Percentiles rank a stretch among this genome's conserved stretches.
Evolutionary conservation across 108 stramenopile genomes (phyloP).

Genomic region (Fragilaria crotonensis): DNA sequence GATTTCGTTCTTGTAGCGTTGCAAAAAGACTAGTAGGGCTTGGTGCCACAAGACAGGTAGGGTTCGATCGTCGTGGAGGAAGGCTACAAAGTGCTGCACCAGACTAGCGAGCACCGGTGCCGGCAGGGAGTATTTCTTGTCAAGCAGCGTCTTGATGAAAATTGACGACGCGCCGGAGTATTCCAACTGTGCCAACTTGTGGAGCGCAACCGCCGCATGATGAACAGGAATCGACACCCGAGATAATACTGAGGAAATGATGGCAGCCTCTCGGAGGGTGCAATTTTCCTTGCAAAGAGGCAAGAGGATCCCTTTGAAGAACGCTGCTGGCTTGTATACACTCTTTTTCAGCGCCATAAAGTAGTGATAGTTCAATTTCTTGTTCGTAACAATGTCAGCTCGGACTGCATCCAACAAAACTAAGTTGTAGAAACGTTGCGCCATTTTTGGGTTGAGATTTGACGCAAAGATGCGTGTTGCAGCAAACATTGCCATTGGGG

Average conservation of each 20-base stretch:
- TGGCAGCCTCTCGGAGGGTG: conserved; percentile 94
- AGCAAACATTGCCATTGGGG: conserved; percentile 93
- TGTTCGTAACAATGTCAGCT: conserved; percentile 85
- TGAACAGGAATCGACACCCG: conserved; percentile 92
- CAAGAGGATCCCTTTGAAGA: conserved; percentile 97
- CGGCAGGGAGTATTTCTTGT: conserved; percentile 98
- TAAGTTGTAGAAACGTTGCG: conserved; percentile 96
- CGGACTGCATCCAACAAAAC: conserved; percentile 92
- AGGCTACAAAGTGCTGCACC: conserved; percentile 87
- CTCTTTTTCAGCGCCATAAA: conserved; percentile 91
- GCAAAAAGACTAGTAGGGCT: conserved; percentile 85
- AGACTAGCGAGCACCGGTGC: conserved; percentile 85
- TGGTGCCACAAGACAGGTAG: conserved; percentile 98
- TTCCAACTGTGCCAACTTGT: conserved; percentile 90
- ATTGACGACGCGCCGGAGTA: conserved; percentile 93
- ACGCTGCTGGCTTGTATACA: conserved; percentile 98
- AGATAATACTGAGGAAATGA: conserved; percentile 89
- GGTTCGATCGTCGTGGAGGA: conserved; percentile 36
- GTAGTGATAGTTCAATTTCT: conserved; percentile 98
- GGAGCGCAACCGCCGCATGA: conserved; percentile 96
- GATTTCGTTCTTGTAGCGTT: conserved; percentile 92
- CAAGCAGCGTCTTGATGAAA: conserved; percentile 85
- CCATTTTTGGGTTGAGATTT: conserved; percentile 95
- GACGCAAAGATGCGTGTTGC: conserved; percentile 97
- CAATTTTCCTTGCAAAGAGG: conserved; percentile 90